These are phyloP conservation scores for Aspergillus avenaceus DNA, from an alignment of 495 filamentous ascomycete genomes.

Conservation along the genomic window DNA sequence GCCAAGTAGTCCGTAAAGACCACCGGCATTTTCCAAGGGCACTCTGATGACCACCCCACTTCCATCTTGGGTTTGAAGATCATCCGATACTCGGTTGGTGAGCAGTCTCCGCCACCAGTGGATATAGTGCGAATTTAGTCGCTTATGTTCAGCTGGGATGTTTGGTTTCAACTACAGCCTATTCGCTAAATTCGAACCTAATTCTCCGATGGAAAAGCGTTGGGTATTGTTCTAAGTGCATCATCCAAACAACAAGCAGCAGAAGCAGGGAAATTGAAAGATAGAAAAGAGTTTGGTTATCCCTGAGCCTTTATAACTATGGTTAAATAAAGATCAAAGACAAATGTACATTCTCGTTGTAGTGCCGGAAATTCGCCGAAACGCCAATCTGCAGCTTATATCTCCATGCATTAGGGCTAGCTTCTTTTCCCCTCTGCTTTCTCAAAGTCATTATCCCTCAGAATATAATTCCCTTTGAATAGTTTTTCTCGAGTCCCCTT, in stretches of 20 bases:
- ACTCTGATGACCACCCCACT: slow-evolving; percentile 5
- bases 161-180: not conserved
- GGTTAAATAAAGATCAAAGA: no score
- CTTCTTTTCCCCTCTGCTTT: not conserved
- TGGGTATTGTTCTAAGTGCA: not conserved
- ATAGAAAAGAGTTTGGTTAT: slow-evolving; percentile 1
- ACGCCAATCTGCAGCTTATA: not conserved
- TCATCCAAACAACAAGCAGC: not conserved
- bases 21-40: not conserved
- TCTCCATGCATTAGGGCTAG: not conserved
- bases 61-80: slow-evolving; percentile 15
- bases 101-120: slow-evolving; percentile 1
- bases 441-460: not conserved
- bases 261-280: slow-evolving; percentile 2
- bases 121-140: not conserved
- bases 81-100: slow-evolving; percentile 13
- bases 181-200: not conserved
- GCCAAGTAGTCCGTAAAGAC: not conserved
- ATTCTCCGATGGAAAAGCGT: not conserved
- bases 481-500: not conserved
- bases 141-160: slow-evolving; percentile 2
- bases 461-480: not conserved
- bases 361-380: slow-evolving; percentile 1
- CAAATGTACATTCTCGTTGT: no score
- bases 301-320: no score